These are phyloP conservation scores for Graphilbum ipis-grandicollis DNA, from an alignment of 2,329 filamentous ascomycete genomes.

Conservation along the genomic window DNA sequence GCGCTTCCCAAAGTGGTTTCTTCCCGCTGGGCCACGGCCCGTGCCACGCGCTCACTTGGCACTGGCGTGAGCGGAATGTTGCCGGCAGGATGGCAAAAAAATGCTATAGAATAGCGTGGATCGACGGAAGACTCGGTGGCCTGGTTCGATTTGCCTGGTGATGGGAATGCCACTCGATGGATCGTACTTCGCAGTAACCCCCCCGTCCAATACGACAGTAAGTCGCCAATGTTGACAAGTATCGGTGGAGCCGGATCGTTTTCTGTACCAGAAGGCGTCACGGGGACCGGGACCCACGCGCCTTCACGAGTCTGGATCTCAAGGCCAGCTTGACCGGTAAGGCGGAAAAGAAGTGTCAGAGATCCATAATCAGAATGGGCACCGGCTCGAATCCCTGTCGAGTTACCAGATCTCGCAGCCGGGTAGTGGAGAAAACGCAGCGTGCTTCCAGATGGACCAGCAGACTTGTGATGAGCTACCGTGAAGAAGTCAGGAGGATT, in stretches of 20 bases:
- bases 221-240: constrained; percentile 58
- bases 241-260: constrained; percentile 49
- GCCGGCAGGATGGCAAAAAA: constrained; percentile 48
- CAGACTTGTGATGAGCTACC: constrained; percentile 26
- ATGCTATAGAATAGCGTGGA: constrained; percentile 48
- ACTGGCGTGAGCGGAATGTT: constrained; percentile 35
- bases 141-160: constrained; percentile 27
- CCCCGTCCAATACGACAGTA: constrained; percentile 76
- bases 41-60: constrained; percentile 39
- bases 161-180: constrained; percentile 71
- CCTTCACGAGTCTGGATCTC: constrained; percentile 52
- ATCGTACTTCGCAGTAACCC: constrained; percentile 76
- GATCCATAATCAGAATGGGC: constrained; percentile 80
- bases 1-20: constrained; percentile 29
- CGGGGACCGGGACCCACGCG: constrained; percentile 46
- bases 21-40: constrained; percentile 15
- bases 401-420: constrained; percentile 22
- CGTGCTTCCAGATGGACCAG: constrained; percentile 35
- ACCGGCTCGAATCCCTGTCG: constrained; percentile 64
- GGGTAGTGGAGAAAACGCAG: constrained; percentile 62
- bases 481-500: constrained; percentile 36
- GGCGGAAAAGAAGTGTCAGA: constrained; percentile 65
- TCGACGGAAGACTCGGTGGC: constrained; percentile 29
- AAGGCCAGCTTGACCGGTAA: constrained; percentile 68
- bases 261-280: constrained; percentile 43